Evolutionary conservation across 2,329 filamentous ascomycete species (phyloP), one percentile per base, ranked within the genome.

Genomic region (Trichoderma pleuroti): DNA sequence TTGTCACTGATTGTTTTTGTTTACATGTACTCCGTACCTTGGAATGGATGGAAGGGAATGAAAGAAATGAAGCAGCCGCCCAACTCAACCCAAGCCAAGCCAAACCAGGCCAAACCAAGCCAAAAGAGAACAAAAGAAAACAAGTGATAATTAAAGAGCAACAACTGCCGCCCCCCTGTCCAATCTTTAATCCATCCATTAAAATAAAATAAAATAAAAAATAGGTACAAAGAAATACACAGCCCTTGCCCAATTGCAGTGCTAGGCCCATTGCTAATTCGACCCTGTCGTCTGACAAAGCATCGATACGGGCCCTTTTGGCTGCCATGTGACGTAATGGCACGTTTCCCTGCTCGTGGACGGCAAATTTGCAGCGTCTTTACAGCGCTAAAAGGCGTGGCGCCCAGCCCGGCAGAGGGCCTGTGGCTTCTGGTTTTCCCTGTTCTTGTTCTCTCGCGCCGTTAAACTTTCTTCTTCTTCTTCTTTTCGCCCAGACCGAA

Each of bases 291-390:
- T 64, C 61, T 64, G 61, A 64, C 61, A 64, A 64, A 64, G 61
- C 61, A 64, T 65, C 46, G 9, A 54, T 36, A 30, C 61, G 61
- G 61, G 26, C 59, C 10, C 18, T 10, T 9, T 26, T 49, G 39
- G 46, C 62, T 42, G 28, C 62, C 62, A 16, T 24, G 49, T 66
- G 63, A 66, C 63, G 63, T 66, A 42, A 66, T 30, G 49, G 63
- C 32, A 54, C 62, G 24, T 36, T 49, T 49, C 21, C 24, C 28
- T 24, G 39, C n/a, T 26, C 28, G 30, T 10, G 24, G 64, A 46
- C 64, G 64, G 64, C 64, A 59, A 66, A 39, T 30, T 59, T 66
- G 49, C 63, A 21, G 30, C 54, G 24, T 49, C 28, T 42, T 16
- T n/a, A 12, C 4, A 67, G 64, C 64, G 54, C 65, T 59, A 68